Conservation (phyloP, 805 yeast species). For the Wickerhamomyces hampshirensis region DNA sequence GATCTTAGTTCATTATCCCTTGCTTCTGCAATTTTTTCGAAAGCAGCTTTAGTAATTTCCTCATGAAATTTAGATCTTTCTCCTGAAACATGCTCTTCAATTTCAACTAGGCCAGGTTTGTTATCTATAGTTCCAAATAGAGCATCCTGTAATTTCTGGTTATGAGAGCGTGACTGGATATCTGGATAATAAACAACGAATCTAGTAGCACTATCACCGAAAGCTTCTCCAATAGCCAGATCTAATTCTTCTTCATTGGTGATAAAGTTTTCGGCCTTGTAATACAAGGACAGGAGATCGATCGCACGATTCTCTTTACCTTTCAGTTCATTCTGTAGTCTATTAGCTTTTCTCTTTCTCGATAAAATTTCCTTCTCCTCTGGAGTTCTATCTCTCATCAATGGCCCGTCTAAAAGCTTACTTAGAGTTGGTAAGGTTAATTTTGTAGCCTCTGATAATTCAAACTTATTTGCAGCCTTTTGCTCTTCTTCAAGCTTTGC, state of each 20-base stretch:
- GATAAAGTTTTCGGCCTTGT: constrained; percentile 62
- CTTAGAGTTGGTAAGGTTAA: constrained; percentile 81
- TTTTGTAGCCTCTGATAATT: constrained; percentile 43
- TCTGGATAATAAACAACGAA: not conserved
- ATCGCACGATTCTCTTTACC: constrained; percentile 50
- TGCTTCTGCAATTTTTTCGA: not conserved
- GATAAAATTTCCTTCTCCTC: constrained; percentile 57
- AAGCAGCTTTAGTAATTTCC: constrained; percentile 10
- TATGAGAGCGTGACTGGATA: constrained; percentile 16
- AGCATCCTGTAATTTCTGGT: constrained; percentile 25
- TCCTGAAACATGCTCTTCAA: constrained; percentile 32
- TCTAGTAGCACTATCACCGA: constrained; percentile 25
- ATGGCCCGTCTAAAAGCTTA: constrained; percentile 57
- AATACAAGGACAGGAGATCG: constrained; percentile 64
- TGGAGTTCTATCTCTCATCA: constrained; percentile 66
- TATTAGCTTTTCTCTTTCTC: constrained; percentile 63
- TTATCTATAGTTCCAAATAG: constrained; percentile 33
- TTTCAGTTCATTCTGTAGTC: constrained; percentile 49
- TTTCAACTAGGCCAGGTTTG: constrained; percentile 30
- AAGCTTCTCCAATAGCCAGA: constrained; percentile 52
- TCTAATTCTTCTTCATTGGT: constrained; percentile 65
- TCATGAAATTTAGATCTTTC: constrained; percentile 27
- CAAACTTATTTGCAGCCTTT: constrained; percentile 35
- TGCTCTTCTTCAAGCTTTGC: constrained; percentile 24
- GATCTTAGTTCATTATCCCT: not conserved